These are phyloP conservation scores for Huntiella moniliformis DNA, from an alignment of 2,329 filamentous ascomycete genomes.

Conservation along the genomic window DNA sequence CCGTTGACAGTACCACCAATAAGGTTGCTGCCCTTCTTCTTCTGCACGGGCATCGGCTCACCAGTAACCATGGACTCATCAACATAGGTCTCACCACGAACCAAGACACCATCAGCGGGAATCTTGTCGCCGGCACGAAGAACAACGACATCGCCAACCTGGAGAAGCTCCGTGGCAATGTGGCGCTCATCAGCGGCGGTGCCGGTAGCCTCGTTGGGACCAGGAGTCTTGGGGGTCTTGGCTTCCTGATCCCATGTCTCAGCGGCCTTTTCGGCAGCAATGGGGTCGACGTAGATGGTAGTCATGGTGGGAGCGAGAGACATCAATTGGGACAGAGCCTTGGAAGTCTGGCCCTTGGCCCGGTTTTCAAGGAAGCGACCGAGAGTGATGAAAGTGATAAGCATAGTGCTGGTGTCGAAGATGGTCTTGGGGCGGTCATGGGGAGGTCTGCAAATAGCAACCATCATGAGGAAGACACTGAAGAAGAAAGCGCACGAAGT, in stretches of 20 bases:
- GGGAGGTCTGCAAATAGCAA: constrained; percentile 57
- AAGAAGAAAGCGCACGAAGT: constrained; percentile 96
- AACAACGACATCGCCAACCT: constrained; percentile 84
- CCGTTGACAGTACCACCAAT: constrained; percentile 95
- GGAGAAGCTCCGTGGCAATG: constrained; percentile 83
- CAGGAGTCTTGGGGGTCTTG: constrained; percentile 19
- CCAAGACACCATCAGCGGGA: constrained; percentile 74
- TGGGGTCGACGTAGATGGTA: constrained; percentile 86
- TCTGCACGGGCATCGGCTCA: constrained; percentile 87
- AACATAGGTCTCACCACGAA: constrained; percentile 77
- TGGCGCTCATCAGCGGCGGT: constrained; percentile 55
- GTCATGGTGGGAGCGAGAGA: constrained; percentile 91
- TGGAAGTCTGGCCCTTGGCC: constrained; percentile 91
- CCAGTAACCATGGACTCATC: constrained; percentile 98
- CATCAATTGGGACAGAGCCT: constrained; percentile 84
- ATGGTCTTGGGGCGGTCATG: constrained; percentile 72
- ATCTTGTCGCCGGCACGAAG: constrained; percentile 92
- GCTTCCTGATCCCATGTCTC: constrained; percentile 47
- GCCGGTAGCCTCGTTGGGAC: constrained; percentile 24
- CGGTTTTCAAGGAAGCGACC: constrained; percentile 84
- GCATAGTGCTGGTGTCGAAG: constrained; percentile 96
- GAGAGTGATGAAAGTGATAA: constrained; percentile 86
- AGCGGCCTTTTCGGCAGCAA: constrained; percentile 77
- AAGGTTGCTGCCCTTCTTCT: constrained; percentile 58
- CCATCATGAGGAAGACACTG: constrained; percentile 68